These are phyloP conservation scores for Metarhizium album DNA, from an alignment of 2,329 filamentous ascomycete genomes.

Conservation along the genomic window DNA sequence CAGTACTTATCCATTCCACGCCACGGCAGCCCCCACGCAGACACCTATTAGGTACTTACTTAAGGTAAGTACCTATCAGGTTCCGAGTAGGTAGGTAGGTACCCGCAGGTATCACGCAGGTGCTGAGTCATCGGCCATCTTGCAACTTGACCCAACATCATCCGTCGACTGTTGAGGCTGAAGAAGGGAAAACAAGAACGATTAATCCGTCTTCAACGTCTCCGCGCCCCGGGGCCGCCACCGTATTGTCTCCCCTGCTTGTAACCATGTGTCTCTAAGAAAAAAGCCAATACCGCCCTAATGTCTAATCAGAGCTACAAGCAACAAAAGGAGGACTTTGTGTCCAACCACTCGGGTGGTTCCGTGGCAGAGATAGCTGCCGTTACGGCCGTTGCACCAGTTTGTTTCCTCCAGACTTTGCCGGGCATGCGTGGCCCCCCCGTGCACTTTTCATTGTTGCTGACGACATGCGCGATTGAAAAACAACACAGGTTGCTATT, in stretches of 20 bases:
- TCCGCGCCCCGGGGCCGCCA: not conserved
- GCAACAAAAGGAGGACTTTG: constrained; percentile 86
- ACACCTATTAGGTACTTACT: too few species aligned
- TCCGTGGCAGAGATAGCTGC: constrained; percentile 75
- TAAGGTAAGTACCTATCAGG: too few species aligned
- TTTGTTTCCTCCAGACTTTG: constrained; percentile 28
- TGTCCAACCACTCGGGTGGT: constrained; percentile 81
- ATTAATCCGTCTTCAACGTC: not conserved
- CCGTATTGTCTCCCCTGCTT: not conserved
- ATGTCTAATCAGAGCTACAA: constrained; percentile 59
- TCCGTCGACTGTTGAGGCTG: too few species aligned
- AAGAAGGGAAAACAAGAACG: too few species aligned
- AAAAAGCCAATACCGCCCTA: constrained; percentile 9
- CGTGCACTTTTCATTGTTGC: not conserved
- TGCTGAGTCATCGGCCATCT: not conserved
- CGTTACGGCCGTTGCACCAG: constrained; percentile 76
- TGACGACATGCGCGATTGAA: not conserved
- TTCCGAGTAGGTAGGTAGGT: too few species aligned
- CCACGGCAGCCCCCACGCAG: too few species aligned
- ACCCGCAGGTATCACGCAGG: too few species aligned
- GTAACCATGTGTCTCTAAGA: not conserved
- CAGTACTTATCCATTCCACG: too few species aligned
- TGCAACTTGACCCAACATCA: too few species aligned
- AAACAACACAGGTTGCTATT: constrained; percentile 53
- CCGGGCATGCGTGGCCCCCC: not conserved